These are phyloP conservation scores for Naumovozyma baii DNA, from an alignment of 805 yeast genomes.

Conservation along the genomic window DNA sequence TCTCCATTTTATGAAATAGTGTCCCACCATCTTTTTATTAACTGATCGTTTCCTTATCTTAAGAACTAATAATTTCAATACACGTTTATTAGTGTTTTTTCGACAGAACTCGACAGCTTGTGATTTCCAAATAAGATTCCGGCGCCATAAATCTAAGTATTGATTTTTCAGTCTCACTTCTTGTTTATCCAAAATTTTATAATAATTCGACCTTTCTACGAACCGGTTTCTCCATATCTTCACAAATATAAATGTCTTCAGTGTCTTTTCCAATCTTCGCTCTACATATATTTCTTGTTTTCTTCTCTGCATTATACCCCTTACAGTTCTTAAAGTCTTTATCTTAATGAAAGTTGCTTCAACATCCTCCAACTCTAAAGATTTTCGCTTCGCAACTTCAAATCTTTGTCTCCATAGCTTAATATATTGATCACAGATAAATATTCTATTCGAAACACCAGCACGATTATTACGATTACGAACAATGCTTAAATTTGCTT, in stretches of 20 bases:
- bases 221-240: constrained; percentile 18
- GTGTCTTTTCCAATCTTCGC: constrained; percentile 3
- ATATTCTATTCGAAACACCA: not conserved
- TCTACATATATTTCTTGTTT: constrained; percentile 8
- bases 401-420: not conserved
- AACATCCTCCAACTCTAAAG: not conserved
- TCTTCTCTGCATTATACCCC: constrained; percentile 3
- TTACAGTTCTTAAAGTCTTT: constrained; percentile 6
- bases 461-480: not conserved
- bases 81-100: not conserved
- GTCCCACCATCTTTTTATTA: not conserved
- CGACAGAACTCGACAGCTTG: constrained; percentile 2
- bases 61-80: constrained; percentile 7
- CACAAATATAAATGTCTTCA: constrained; percentile 8
- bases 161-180: constrained; percentile 4
- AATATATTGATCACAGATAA: not conserved
- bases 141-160: constrained; percentile 7
- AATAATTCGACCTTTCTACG: constrained; percentile 8
- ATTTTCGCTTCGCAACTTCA: not conserved
- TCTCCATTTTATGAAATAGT: not conserved
- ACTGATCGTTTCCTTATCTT: not conserved
- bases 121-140: constrained; percentile 2
- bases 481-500: not conserved
- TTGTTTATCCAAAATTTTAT: constrained; percentile 6
- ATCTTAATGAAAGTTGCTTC: constrained; percentile 8